phyloP scores from a whole-genome alignment of 1,284 basidiomycete species.

The Ceratobasidium sp. region DNA sequence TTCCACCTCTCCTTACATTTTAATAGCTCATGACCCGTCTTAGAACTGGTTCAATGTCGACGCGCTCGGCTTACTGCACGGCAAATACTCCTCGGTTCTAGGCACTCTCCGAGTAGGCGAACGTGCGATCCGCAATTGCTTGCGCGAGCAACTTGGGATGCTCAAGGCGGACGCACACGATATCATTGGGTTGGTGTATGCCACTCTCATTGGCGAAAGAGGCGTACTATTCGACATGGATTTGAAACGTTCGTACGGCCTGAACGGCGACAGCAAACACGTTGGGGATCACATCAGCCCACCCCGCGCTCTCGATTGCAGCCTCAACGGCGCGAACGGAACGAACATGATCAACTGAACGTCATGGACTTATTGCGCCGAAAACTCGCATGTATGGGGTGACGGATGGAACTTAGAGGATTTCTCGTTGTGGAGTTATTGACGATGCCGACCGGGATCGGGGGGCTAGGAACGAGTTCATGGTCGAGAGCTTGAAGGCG shows the following conservation, averaged over 20 bases:
- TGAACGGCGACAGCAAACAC: constrained; percentile 76
- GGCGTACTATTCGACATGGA: constrained; percentile 96
- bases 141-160: constrained; percentile 86
- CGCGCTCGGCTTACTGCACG: constrained; percentile 87
- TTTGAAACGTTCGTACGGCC: constrained; percentile 83
- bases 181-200: constrained; percentile 70
- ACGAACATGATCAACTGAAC: constrained; percentile 84
- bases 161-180: constrained; percentile 77
- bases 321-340: constrained; percentile 89
- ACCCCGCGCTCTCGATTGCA: constrained; percentile 90
- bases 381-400: constrained; percentile 86
- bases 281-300: constrained; percentile 84
- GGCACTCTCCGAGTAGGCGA: constrained; percentile 76
- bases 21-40: constrained; percentile 73
- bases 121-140: constrained; percentile 78
- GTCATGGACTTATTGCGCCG: constrained; percentile 90
- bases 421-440: constrained; percentile 84
- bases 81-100: constrained; percentile 74
- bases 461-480: constrained; percentile 41
- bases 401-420: constrained; percentile 98
- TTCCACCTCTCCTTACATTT: neutral
- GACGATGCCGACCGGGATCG: constrained; percentile 69
- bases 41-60: constrained; percentile 99
- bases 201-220: constrained; percentile 95
- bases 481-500: constrained; percentile 45